phyloP scores from a whole-genome alignment of 208 protist species.

The Porcisia deanei region DNA sequence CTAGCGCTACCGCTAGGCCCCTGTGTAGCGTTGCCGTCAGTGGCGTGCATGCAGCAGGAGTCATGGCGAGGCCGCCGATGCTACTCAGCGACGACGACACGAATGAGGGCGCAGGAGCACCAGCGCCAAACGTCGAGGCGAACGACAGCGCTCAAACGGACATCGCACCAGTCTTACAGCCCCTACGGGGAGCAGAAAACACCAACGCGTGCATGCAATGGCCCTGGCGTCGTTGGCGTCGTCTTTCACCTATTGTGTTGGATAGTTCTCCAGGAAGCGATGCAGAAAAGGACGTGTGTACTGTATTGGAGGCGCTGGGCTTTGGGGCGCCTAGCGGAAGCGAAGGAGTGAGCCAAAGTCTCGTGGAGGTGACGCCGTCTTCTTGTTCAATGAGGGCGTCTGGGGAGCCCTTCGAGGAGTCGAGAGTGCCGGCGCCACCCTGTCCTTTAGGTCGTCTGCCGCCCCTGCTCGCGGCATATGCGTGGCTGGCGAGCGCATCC shows the following conservation, averaged over 20 bases:
- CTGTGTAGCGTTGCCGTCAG: neutral
- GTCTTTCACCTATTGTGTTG: slow-evolving; percentile 13
- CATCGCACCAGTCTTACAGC: neutral
- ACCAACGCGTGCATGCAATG: neutral
- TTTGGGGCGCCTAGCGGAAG: neutral
- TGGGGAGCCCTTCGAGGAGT: neutral
- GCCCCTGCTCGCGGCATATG: slow-evolving; percentile 27
- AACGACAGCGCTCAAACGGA: neutral
- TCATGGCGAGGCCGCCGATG: neutral
- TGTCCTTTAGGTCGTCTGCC: slow-evolving; percentile 23
- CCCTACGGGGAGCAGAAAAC: neutral
- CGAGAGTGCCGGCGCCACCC: neutral
- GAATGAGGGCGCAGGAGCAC: neutral
- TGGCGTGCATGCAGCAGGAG: neutral
- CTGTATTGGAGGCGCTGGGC: slow-evolving; percentile 18
- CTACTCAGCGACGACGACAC: slow-evolving; percentile 3
- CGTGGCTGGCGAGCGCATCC: slow-evolving; percentile 15
- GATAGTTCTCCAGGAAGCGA: slow-evolving; percentile 21
- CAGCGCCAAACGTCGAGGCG: neutral
- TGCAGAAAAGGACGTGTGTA: slow-evolving; percentile 1
- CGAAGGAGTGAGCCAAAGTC: neutral
- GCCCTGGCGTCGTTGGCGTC: slow-evolving; percentile 16
- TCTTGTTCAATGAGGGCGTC: neutral
- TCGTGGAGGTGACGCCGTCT: neutral
- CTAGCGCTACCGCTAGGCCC: neutral